These are phyloP conservation scores for Pascua sp. DNA, from an alignment of 1,284 basidiomycete species.

Conservation along the genomic window DNA sequence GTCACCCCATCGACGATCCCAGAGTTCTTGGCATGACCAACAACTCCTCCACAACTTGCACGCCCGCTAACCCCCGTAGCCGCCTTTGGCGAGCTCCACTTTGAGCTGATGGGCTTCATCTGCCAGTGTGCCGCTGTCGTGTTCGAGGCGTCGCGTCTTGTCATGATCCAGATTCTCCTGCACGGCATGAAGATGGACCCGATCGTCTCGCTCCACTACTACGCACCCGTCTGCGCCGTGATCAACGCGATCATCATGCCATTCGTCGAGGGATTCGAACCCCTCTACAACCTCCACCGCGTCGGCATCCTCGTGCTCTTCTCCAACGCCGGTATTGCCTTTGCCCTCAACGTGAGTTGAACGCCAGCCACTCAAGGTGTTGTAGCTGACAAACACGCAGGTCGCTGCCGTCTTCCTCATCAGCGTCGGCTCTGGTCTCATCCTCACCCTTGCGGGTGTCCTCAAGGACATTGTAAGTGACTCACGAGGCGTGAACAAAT, in stretches of 20 bases:
- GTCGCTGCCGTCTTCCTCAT: slow-evolving; percentile 92
- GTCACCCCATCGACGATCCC: too few species aligned
- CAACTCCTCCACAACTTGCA: background rate
- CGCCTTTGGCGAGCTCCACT: slow-evolving; percentile 23
- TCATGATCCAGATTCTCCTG: slow-evolving; percentile 93
- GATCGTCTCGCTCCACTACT: slow-evolving; percentile 91
- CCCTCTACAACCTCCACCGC: slow-evolving; percentile 70
- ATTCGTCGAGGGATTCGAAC: slow-evolving; percentile 83
- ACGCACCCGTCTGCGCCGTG: slow-evolving; percentile 88
- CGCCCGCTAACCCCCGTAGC: slow-evolving; percentile 2
- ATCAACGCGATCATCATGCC: slow-evolving; percentile 82
- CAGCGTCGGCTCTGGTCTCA: slow-evolving; percentile 77
- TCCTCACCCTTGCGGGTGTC: slow-evolving; percentile 90
- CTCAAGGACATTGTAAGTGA: slow-evolving; percentile 65
- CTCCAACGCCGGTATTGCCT: slow-evolving; percentile 77
- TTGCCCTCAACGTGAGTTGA: slow-evolving; percentile 67
- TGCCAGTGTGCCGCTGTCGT: slow-evolving; percentile 75
- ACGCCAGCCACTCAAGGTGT: slow-evolving; percentile 34
- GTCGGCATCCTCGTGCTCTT: slow-evolving; percentile 75
- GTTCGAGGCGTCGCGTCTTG: slow-evolving; percentile 62
- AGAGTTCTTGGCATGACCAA: too few species aligned
- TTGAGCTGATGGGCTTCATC: slow-evolving; percentile 69
- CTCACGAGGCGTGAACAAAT: too few species aligned
- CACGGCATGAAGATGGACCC: slow-evolving; percentile 98
- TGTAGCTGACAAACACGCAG: too few species aligned